Conservation (phyloP, 2,329 filamentous ascomycete species). For the Apiospora hydei region DNA sequence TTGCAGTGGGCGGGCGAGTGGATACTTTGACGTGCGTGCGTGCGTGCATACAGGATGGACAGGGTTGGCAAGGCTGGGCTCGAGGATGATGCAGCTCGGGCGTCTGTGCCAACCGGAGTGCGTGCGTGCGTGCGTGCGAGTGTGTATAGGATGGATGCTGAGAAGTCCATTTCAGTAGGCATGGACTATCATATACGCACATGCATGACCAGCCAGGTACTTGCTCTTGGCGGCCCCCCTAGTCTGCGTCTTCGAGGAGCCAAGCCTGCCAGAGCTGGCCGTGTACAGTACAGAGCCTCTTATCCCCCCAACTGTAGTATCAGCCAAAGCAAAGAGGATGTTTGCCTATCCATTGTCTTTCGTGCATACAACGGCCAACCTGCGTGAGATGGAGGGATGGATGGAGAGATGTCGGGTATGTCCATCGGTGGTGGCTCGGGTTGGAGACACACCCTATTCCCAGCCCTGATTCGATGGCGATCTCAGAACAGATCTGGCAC, state of each 20-base stretch:
- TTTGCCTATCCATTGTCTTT: background rate
- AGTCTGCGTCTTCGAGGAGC: background rate
- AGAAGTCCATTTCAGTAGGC: too few relatives aligned
- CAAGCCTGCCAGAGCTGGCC: background rate
- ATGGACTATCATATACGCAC: too few relatives aligned
- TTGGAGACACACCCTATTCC: background rate
- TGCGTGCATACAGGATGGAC: constrained; percentile 9
- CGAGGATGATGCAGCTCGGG: constrained; percentile 1
- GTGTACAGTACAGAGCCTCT: background rate
- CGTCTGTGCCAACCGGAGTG: background rate
- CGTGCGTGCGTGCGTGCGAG: too few relatives aligned
- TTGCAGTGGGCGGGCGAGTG: background rate
- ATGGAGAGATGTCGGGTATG: background rate
- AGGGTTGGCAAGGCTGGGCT: constrained; percentile 18
- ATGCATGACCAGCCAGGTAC: too few relatives aligned
- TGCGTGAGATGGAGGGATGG: background rate
- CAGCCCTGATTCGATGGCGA: constrained; percentile 7
- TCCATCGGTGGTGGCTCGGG: background rate
- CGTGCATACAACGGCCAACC: background rate
- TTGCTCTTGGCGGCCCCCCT: too few relatives aligned
- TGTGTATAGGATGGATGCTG: too few relatives aligned
- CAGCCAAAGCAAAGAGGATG: background rate
- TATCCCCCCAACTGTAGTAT: background rate
- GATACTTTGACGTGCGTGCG: background rate
- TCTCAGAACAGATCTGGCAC: constrained; percentile 12